A percentile compares a stretch with the other conserved stretches of the same genome.
Conservation (phyloP, 768 basidiomycete species). For the Russula brevipes region DNA sequence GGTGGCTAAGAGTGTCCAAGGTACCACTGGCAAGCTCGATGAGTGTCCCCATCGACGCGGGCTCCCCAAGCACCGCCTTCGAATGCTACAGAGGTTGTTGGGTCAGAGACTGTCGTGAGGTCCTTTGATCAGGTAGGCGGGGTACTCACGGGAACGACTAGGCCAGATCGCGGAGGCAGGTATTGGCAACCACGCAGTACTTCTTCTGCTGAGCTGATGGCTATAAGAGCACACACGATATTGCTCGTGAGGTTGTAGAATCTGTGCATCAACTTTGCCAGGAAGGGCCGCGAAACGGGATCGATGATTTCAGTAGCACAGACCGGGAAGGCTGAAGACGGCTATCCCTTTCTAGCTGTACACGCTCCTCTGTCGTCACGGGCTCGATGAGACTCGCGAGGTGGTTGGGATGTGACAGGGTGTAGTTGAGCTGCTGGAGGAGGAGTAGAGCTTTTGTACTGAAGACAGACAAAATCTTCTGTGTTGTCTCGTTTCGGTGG, state of each 20-base stretch:
- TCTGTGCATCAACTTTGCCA: constrained; percentile 64
- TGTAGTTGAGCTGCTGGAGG: constrained; percentile 85
- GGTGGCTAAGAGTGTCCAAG: constrained; percentile 64
- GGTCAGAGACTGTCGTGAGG: neutral
- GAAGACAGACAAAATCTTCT: constrained; percentile 64
- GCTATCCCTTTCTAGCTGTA: constrained; percentile 58
- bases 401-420: constrained; percentile 86
- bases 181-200: constrained; percentile 63
- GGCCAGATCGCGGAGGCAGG: constrained; percentile 63
- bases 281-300: constrained; percentile 62
- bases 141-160: constrained; percentile 66
- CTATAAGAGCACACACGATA: constrained; percentile 62
- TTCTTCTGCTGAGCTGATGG: constrained; percentile 62
- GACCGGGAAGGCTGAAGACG: constrained; percentile 31
- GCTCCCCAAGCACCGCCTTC: constrained; percentile 77
- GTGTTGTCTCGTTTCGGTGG: constrained; percentile 47
- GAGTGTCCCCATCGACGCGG: constrained; percentile 79
- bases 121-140: neutral
- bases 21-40: constrained; percentile 80
- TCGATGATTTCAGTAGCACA: constrained; percentile 49
- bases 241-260: constrained; percentile 67
- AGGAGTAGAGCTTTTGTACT: constrained; percentile 63
- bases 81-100: constrained; percentile 54
- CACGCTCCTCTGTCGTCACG: constrained; percentile 68
- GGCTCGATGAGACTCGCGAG: constrained; percentile 78